Evolutionary conservation across 1,139 yeast species (phyloP).

Genomic region (Yamadazyma diddensiae): DNA sequence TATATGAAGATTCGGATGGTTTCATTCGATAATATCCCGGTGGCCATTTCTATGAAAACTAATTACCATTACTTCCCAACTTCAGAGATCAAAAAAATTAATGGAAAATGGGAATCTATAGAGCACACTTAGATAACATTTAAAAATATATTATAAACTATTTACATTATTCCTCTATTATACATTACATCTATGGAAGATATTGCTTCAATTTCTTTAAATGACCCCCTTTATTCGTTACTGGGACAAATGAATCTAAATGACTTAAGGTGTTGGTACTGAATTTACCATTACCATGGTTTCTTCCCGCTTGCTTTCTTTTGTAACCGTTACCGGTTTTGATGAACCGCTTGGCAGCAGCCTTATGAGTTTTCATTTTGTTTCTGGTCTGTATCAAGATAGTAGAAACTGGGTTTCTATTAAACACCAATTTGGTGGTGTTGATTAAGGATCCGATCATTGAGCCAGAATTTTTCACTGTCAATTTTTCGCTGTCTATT

Average conservation of each 20-base stretch:
- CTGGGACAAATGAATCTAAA: conserved; percentile 61
- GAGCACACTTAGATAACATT: conserved; percentile 16
- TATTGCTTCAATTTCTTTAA: conserved; percentile 38
- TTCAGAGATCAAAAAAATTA: conserved; percentile 52
- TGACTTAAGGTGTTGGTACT: conserved; percentile 60
- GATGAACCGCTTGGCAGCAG: conserved; percentile 82
- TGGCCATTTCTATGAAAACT: conserved; percentile 81
- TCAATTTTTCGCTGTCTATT: conserved; percentile 1
- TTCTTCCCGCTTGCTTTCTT: conserved; percentile 79
- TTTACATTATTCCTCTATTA: conserved; percentile 7
- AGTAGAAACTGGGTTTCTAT: conserved; percentile 17
- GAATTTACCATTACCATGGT: conserved; percentile 93
- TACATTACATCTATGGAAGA: conserved; percentile 3
- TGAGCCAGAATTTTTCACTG: conserved; percentile 1
- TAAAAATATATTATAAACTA: conserved; percentile 3
- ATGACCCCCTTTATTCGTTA: conserved; percentile 51
- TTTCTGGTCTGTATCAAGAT: conserved; percentile 42
- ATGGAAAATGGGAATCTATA: conserved; percentile 51
- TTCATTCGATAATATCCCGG: conserved; percentile 81
- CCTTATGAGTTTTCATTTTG: conserved; percentile 64
- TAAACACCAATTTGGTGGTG: conserved; percentile 18
- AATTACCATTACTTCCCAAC: conserved; percentile 93
- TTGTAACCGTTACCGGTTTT: conserved; percentile 50
- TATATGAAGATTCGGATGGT: conserved; percentile 80
- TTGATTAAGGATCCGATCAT: conserved; percentile 13